A percentile compares a stretch with the other conserved stretches of the same genome.
These are phyloP conservation scores for Abrus pulchellus DNA, from an alignment of 306 rosid species.

Conservation along the genomic window DNA sequence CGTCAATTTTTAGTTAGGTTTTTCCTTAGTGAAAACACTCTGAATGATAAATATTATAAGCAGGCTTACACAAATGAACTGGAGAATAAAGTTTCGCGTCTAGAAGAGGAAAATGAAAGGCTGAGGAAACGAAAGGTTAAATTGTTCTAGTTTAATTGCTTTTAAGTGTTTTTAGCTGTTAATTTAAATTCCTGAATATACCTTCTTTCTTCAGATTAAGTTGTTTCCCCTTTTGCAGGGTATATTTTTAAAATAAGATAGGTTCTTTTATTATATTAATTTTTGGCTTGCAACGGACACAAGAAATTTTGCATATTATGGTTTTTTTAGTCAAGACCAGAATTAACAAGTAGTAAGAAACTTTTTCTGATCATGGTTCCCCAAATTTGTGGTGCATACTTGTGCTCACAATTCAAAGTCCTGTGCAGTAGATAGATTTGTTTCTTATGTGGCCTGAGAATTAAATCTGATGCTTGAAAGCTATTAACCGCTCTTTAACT, in stretches of 20 bases:
- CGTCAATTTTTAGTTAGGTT: slow-evolving; percentile 17
- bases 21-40: not conserved
- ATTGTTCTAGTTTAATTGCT: slow-evolving; percentile 36
- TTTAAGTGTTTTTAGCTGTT: slow-evolving; percentile 31
- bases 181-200: slow-evolving; percentile 19
- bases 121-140: slow-evolving; percentile 91
- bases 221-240: not conserved
- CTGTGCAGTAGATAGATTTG: not conserved
- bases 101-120: slow-evolving; percentile 96
- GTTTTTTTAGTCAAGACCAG: slow-evolving; percentile 4
- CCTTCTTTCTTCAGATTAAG: slow-evolving; percentile 26
- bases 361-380: slow-evolving; percentile 17
- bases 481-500: not conserved
- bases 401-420: not conserved
- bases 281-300: not conserved
- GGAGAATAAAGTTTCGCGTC: slow-evolving; percentile 89
- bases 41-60: slow-evolving; percentile 33
- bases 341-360: not conserved
- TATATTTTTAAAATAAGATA: slow-evolving; percentile 23
- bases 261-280: not conserved
- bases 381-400: not conserved
- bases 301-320: not conserved
- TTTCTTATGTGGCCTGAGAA: not conserved
- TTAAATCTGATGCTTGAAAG: slow-evolving; percentile 1
- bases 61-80: slow-evolving; percentile 97